A percentile compares a stretch with the other conserved stretches of the same genome.
Conservation (phyloP, 257 asterid genomes). For the Lantana camara region DNA sequence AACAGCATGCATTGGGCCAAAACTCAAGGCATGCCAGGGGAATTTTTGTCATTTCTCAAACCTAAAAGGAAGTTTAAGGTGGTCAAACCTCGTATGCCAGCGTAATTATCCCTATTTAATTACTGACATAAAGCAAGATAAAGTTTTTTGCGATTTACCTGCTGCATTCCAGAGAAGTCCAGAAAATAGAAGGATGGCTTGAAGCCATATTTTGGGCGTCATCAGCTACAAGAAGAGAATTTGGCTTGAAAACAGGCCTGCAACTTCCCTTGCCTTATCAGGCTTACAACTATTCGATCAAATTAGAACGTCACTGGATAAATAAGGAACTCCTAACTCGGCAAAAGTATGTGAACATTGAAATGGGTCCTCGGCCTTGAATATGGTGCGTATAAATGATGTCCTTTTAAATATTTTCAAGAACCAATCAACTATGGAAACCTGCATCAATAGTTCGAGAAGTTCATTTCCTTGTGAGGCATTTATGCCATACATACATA, state of each 20-base stretch:
- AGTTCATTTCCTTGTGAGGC: neutral
- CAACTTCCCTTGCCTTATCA: conserved; percentile 23
- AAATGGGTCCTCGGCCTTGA: conserved; percentile 17
- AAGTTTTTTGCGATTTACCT: conserved; percentile 37
- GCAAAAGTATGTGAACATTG: neutral
- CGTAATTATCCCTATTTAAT: too few species aligned
- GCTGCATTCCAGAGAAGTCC: conserved; percentile 40
- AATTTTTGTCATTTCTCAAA: too few species aligned
- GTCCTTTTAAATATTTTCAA: conserved; percentile 6
- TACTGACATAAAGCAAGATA: conserved; percentile 7
- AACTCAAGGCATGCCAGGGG: too few species aligned
- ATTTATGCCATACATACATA: neutral
- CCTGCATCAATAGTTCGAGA: conserved; percentile 21
- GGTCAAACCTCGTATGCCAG: too few species aligned
- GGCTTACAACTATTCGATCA: conserved; percentile 1
- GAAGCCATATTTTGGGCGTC: conserved; percentile 50
- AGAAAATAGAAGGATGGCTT: conserved; percentile 38
- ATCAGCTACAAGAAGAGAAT: conserved; percentile 33
- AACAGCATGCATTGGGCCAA: too few species aligned
- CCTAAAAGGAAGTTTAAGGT: too few species aligned
- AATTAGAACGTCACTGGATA: neutral
- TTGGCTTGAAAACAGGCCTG: conserved; percentile 15
- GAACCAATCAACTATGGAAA: conserved; percentile 17
- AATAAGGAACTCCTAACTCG: neutral
- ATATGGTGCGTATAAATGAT: neutral